Base-by-base conservation (phyloP, 331 rosid species). In the Rosa hybrid region DNA sequence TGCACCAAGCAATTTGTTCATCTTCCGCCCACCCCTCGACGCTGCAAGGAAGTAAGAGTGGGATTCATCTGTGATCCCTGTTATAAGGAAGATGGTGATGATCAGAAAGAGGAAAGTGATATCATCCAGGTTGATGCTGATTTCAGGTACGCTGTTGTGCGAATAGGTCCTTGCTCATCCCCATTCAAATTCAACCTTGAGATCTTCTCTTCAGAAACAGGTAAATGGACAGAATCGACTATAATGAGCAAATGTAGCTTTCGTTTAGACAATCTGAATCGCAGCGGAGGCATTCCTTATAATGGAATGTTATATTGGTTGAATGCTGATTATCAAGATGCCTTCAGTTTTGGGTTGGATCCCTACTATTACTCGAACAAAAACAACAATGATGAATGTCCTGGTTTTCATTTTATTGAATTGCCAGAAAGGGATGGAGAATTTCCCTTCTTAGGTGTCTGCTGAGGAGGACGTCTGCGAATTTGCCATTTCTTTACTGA, bases 261-360 rank as follows among this genome's bases (percentile, higher is more conserved):
- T 9, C 12, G 3, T 8, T 59, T 20, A 6, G 27, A 21, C 1
- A 59, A 21, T 59, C 25, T 59, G 65, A n/a, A 59, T n/a, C 27
- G 30, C 9, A 59, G 30, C 17, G 65, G 65, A 21, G 65, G 65
- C 65, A 1, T 3, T 59, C 0, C 25, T 59, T 21, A 9, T 59
- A 59, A 59, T 21, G 65, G 65, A 59, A 59, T 59, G 65, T 59
- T 59, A 9, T 59, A n/a, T 59, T 59, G 65, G 65, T 59, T 59
- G 65, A n/a, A 21, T 59, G 25, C 65, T 21, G 3, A 8, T 20
- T 7, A 9, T 51, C 6, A 3, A 10, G 65, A 9, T n/a, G 13
- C 14, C 30, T 59, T 59, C 23, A 21, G 21, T 59, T 3, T 59
- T 8, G 65, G 23, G 4, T n/a, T 59, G 65, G 30, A 59, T 21